Evolutionary conservation across 2,329 filamentous ascomycete genomes (phyloP), one percentile per base, ranked within the genome.

Genomic region (Colletotrichum orbiculare): DNA sequence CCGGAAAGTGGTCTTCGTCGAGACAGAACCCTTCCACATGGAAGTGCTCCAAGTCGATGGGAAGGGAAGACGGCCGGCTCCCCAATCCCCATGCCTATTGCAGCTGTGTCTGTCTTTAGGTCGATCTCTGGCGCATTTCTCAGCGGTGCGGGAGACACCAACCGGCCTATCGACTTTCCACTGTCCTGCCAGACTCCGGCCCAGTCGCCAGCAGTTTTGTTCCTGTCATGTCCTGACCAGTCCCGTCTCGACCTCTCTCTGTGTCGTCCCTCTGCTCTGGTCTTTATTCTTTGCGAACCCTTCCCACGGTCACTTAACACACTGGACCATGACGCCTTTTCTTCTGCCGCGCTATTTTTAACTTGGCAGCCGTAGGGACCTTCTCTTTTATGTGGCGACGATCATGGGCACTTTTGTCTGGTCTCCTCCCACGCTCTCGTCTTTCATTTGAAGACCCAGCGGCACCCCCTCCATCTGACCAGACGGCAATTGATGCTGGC

Each of bases 341-440:
- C 57, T 55, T 67, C 64, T 69, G 60, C 60, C 55, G 58, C 66
- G 69, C 59, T 61, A 54, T 67, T 68, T 64, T 66, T 66, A 66
- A 66, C 54, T 38, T 46, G 60, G 60, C 53, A 64, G 41, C 60
- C 39, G 49, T 48, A 64, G 37, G 59, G 39, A 54, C 64, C 48
- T 62, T 68, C 56, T 68, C 67, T 70, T 67, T 72, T 71, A 70
- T 72, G 70, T 72, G 69, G 71, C 67, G 69, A 70, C 70, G 71
- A 77, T 70, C 76, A 78, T 78, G 77, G 75, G 77, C 76, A 69
- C 69, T 70, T 71, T 72, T 74, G 75, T 73, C 72, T 70, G 71
- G 68, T 71, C 67, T 69, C 71, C 70, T 68, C 70, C 72, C 70
- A 70, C 69, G 71, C 70, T 73, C 70, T 71, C 71, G 71, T 75